Base-by-base conservation (phyloP, 139 green algal species). In the Medakamo hakoo region DNA sequence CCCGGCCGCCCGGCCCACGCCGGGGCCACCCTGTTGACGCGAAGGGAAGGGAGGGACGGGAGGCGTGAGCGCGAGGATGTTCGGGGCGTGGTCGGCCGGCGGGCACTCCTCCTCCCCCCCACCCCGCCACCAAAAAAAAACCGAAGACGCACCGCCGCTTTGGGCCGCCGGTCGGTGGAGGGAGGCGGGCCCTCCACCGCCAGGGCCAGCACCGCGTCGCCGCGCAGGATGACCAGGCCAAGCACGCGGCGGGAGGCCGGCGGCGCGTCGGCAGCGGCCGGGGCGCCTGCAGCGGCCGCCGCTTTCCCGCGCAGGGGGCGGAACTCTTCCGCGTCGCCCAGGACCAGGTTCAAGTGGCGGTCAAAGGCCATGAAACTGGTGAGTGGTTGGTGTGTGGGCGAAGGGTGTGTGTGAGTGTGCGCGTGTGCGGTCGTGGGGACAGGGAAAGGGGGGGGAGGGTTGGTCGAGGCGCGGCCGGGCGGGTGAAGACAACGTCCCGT, bases 291-390 rank as follows among this genome's bases (percentile, higher is more conserved):
- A 56, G 16, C 48, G 48, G 16, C 18, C 18, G 16, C 19, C 18
- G 48, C 18, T 16, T 56, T n/a, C n/a, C n/a, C n/a, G n/a, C 9
- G 30, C 56, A 62, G 5, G 29, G 0, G 16, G 55, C 27, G 26
- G 74, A 90, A 95, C 77, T 99, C 93, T 67, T 98, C 93, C 1
- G 86, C 78, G 62, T 99, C 93, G 2, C 86, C 93, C 55, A 99
- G 73, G 40, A 98, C 93, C 27, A 99, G 71, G 71, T 99, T 99
- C 85, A 99, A 92, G 71, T 99, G 93, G 26, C 88, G 79, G 66
- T 99, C 93, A 68, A 96, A 99, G 0, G 93, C 93, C 88, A 98
- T 95, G 71, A 99, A 98, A 66, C 93, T 93, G 75, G 63, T 57
- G 48, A 20, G 31, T 22, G 18, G n/a, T n/a, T n/a, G n/a, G 24